Evolutionary conservation across 495 filamentous ascomycete species (phyloP).

Genomic region (Tuber brumale): DNA sequence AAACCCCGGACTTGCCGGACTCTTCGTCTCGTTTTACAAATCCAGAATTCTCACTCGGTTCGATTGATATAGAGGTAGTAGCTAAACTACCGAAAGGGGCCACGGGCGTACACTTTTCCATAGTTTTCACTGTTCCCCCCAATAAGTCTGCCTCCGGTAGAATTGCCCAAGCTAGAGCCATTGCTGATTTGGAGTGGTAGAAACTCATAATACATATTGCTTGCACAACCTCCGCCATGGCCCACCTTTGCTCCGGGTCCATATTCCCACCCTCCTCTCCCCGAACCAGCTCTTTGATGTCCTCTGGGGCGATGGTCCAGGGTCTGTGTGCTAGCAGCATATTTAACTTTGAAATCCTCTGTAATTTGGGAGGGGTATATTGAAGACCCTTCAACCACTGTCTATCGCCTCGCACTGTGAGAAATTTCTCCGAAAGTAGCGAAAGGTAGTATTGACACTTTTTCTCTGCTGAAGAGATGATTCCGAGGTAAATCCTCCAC

Average conservation of each 20-base stretch:
- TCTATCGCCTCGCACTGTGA: constrained; percentile 30
- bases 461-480: constrained; percentile 30
- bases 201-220: constrained; percentile 35
- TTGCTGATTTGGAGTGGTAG: constrained; percentile 34
- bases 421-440: constrained; percentile 32
- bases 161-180: constrained; percentile 34
- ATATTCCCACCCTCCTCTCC: constrained; percentile 24
- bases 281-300: constrained; percentile 29
- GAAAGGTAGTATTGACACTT: constrained; percentile 35
- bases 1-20: constrained; percentile 23
- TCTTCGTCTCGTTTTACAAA: constrained; percentile 24
- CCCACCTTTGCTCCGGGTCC: constrained; percentile 33
- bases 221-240: constrained; percentile 32
- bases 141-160: constrained; percentile 32
- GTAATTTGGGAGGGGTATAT: constrained; percentile 24
- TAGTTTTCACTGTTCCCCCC: constrained; percentile 28
- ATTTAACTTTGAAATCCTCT: constrained; percentile 34
- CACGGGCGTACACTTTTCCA: constrained; percentile 32
- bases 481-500: constrained; percentile 33
- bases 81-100: constrained; percentile 32
- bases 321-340: constrained; percentile 34
- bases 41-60: constrained; percentile 14
- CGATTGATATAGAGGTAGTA: constrained; percentile 21
- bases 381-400: constrained; percentile 35
- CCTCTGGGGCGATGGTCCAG: constrained; percentile 30